Evolutionary conservation across 2,329 filamentous ascomycete species (phyloP).

Genomic region (Ceratocystis variospora): DNA sequence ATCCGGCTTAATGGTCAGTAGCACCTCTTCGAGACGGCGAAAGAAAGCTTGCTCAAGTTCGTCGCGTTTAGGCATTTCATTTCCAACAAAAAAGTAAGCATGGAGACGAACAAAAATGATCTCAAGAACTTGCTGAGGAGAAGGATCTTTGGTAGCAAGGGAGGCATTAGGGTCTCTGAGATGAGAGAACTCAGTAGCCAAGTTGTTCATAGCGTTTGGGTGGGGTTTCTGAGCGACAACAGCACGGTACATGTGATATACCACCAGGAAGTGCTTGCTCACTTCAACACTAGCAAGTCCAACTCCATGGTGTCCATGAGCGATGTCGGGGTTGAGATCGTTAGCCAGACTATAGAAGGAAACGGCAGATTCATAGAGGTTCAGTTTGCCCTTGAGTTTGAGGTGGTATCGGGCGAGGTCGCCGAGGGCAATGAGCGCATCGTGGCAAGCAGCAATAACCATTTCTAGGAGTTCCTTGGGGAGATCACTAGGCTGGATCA

Average conservation of each 20-base stretch:
- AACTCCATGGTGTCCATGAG: conserved; percentile 77
- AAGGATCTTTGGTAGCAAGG: conserved; percentile 23
- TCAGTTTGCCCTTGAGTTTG: conserved; percentile 57
- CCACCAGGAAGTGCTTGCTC: conserved; percentile 65
- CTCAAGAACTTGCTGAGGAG: conserved; percentile 49
- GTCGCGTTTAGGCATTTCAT: conserved; percentile 57
- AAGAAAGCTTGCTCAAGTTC: conserved; percentile 80
- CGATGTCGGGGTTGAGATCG: conserved; percentile 63
- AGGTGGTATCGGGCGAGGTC: conserved; percentile 79
- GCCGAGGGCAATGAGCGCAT: conserved; percentile 71
- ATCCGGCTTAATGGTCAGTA: conserved; percentile 8
- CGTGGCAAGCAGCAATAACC: conserved; percentile 63
- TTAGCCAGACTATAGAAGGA: conserved; percentile 76
- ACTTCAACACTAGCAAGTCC: conserved; percentile 72
- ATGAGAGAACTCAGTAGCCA: conserved; percentile 61
- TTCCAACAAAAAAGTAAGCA: conserved; percentile 67
- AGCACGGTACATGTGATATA: conserved; percentile 82
- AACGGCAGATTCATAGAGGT: conserved; percentile 65
- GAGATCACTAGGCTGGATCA: conserved; percentile 28
- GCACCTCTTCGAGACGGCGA: conserved; percentile 46
- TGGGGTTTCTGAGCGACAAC: conserved; percentile 62
- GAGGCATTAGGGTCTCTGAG: conserved; percentile 27
- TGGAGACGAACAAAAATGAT: conserved; percentile 80
- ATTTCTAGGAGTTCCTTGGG: conserved; percentile 39
- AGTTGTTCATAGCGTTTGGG: conserved; percentile 58